These are phyloP conservation scores for Diaporthe amygdali DNA, from an alignment of 2,329 filamentous ascomycete genomes.

Conservation along the genomic window DNA sequence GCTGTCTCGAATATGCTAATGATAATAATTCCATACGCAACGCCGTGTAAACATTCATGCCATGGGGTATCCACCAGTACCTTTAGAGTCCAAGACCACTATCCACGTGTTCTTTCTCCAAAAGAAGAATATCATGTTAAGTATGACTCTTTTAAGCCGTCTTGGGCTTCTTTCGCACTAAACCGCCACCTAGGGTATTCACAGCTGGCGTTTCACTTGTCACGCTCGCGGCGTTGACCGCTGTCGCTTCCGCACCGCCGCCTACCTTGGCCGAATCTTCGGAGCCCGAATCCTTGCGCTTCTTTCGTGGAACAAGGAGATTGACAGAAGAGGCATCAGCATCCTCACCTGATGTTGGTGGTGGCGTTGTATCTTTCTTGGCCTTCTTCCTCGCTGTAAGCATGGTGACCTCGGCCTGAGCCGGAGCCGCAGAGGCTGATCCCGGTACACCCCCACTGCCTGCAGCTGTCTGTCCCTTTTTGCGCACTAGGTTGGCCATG, in stretches of 20 bases:
- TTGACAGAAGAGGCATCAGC: background rate
- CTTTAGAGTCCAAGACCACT: background rate
- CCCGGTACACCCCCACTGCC: slow-evolving; percentile 16
- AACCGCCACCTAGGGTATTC: slow-evolving; percentile 40
- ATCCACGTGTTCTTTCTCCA: background rate
- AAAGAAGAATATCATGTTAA: background rate
- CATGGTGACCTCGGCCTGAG: slow-evolving; percentile 4
- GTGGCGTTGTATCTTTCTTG: slow-evolving; percentile 8
- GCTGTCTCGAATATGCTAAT: background rate
- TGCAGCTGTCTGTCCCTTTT: slow-evolving; percentile 43
- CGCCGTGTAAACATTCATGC: slow-evolving; percentile 15
- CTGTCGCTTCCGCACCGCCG: slow-evolving; percentile 18
- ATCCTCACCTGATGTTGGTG: background rate
- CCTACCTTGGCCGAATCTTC: slow-evolving; percentile 21
- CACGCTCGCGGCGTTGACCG: background rate
- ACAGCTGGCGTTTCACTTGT: slow-evolving; percentile 28
- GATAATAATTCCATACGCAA: background rate
- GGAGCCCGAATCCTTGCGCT: slow-evolving; percentile 19
- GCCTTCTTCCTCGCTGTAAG: slow-evolving; percentile 20
- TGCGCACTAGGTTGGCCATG: slow-evolving; percentile 52
- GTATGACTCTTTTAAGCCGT: background rate
- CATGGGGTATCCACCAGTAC: slow-evolving; percentile 18
- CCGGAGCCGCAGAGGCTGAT: slow-evolving; percentile 4
- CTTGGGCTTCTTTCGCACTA: slow-evolving; percentile 52
- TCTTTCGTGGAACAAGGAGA: slow-evolving; percentile 22